Percentiles rank a stretch among this genome's conserved stretches.
phyloP scores from a whole-genome alignment of 1,284 basidiomycete species.

The Hypsizygus ulmarius region DNA sequence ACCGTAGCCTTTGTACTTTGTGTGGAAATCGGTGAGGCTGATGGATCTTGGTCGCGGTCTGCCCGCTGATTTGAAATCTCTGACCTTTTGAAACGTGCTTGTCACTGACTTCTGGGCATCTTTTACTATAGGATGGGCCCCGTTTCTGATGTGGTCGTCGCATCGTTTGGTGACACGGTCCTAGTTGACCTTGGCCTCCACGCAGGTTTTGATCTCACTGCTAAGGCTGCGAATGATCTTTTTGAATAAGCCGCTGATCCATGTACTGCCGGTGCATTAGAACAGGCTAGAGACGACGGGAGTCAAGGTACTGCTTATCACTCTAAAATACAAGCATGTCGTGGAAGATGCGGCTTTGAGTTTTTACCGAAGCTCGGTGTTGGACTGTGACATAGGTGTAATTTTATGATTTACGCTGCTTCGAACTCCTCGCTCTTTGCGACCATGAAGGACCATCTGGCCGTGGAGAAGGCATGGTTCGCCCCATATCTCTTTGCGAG shows the following conservation, averaged over 20 bases:
- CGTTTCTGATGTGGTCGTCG: conserved; percentile 47
- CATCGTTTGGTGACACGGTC: conserved; percentile 54
- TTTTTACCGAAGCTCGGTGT: conserved; percentile 56
- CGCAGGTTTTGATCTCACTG: conserved; percentile 50
- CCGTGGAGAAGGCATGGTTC: conserved; percentile 66
- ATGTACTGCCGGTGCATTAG: conserved; percentile 50
- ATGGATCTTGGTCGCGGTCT: background rate
- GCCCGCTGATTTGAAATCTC: background rate
- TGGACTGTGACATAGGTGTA: background rate
- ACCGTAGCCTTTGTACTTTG: too few relatives aligned
- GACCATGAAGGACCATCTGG: conserved; percentile 62
- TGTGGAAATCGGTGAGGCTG: too few relatives aligned
- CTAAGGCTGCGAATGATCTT: conserved; percentile 55
- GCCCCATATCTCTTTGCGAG: conserved; percentile 66
- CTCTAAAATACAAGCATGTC: conserved; percentile 59
- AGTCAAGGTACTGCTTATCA: conserved; percentile 56
- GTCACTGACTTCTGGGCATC: background rate
- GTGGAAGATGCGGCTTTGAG: conserved; percentile 58
- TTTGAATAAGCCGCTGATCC: conserved; percentile 48
- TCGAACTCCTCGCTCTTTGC: conserved; percentile 49
- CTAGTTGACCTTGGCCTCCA: conserved; percentile 55
- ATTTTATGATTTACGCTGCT: background rate
- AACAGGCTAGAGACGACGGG: conserved; percentile 54
- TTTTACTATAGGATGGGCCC: conserved; percentile 43
- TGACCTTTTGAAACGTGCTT: background rate